These are phyloP conservation scores for Prunus mume DNA, from an alignment of 306 rosid genomes.

Conservation along the genomic window DNA sequence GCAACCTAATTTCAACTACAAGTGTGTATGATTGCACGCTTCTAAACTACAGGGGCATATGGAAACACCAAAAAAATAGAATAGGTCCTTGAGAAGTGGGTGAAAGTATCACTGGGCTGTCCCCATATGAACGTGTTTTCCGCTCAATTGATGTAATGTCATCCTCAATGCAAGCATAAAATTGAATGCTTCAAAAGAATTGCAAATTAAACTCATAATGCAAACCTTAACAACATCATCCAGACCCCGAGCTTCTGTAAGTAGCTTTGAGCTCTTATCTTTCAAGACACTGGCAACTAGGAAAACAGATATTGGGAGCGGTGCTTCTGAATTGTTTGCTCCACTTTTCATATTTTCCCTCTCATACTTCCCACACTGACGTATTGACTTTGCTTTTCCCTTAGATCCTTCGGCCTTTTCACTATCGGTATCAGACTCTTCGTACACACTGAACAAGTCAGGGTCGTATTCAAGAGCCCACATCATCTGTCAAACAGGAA, in stretches of 20 bases:
- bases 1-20: neutral
- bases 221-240: slow-evolving; percentile 98
- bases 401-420: slow-evolving; percentile 49
- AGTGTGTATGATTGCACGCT: neutral
- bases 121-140: slow-evolving; percentile 7
- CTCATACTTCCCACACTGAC: slow-evolving; percentile 86
- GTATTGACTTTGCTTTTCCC: slow-evolving; percentile 68
- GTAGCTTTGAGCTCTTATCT: slow-evolving; percentile 81
- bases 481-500: slow-evolving; percentile 75
- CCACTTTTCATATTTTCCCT: slow-evolving; percentile 69
- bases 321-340: slow-evolving; percentile 62
- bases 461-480: slow-evolving; percentile 99
- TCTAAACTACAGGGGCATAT: neutral
- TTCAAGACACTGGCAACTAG: slow-evolving; percentile 96
- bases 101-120: neutral
- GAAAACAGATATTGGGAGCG: slow-evolving; percentile 89
- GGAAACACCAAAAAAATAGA: neutral
- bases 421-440: slow-evolving; percentile 49
- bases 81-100: neutral
- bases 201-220: slow-evolving; percentile 13
- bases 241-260: slow-evolving; percentile 84
- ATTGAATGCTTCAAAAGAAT: slow-evolving; percentile 10
- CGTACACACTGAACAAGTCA: slow-evolving; percentile 57
- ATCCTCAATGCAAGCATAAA: neutral
- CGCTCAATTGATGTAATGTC: neutral